Conservation (phyloP, 192 early-diverging fungal genomes). For the Kickxella alabastrina region DNA sequence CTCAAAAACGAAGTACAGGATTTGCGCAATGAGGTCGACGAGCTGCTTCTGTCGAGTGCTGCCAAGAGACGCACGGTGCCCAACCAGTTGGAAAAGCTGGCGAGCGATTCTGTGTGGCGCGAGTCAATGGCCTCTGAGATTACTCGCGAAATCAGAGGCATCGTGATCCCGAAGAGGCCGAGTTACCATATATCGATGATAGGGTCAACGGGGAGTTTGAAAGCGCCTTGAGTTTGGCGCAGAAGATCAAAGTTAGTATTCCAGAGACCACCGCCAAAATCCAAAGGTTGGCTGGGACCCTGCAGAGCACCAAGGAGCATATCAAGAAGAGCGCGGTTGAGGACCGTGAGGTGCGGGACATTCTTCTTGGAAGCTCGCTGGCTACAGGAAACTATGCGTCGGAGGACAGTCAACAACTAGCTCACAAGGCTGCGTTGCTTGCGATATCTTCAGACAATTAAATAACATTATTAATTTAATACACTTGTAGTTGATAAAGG, state of each 20-base stretch:
- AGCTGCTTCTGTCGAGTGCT: slow-evolving; percentile 27
- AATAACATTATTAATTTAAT: no score
- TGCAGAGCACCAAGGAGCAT: slow-evolving; percentile 10
- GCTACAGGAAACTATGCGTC: neutral
- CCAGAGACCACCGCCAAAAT: slow-evolving; percentile 5
- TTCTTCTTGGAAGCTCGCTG: slow-evolving; percentile 7
- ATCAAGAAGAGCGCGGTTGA: slow-evolving; percentile 1
- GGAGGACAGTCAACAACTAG: slow-evolving; percentile 16
- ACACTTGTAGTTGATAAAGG: no score
- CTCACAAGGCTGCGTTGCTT: slow-evolving; percentile 39
- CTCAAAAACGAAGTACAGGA: slow-evolving; percentile 33
- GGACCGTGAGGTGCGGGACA: slow-evolving; percentile 13
- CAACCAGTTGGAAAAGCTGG: slow-evolving; percentile 36
- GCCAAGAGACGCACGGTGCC: slow-evolving; percentile 38
- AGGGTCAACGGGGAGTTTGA: slow-evolving; percentile 40
- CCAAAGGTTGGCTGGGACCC: slow-evolving; percentile 6
- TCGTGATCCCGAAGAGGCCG: neutral
- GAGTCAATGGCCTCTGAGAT: slow-evolving; percentile 40
- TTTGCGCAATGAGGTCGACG: slow-evolving; percentile 36
- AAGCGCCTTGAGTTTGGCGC: slow-evolving; percentile 9
- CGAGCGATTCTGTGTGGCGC: slow-evolving; percentile 25
- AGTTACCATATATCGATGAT: slow-evolving; percentile 31
- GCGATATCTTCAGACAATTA: slow-evolving; percentile 25
- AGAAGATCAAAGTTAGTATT: slow-evolving; percentile 3
- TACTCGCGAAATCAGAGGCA: slow-evolving; percentile 13